Evolutionary conservation across 2,329 filamentous ascomycete species (phyloP), one percentile per base, ranked within the genome.

Genomic region (Helotiales sp.): DNA sequence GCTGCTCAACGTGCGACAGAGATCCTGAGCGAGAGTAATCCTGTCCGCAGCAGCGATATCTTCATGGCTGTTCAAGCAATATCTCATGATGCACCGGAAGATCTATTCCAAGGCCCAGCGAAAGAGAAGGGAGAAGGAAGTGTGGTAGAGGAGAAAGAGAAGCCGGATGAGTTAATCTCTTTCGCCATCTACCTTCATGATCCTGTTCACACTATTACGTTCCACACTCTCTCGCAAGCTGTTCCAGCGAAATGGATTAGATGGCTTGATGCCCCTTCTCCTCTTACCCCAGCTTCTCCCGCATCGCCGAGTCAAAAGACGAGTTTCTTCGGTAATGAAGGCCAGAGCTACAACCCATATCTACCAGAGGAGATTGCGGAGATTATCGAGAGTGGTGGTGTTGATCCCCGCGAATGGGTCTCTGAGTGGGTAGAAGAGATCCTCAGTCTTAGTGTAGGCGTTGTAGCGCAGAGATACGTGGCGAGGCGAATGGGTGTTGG

Each of bases 61-160:
- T 99, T 99, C 81, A 81, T 99, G 30, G 86, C 93, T n/a, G 87
- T 99, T 31, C 95, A 99, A 76, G 91, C 95, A 9, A 85, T 98
- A 67, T 81, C 79, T 52, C 82, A 89, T 62, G 80, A 85, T 8
- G 77, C 77, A 1, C 85, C 89, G 60, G 77, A 80, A 55, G 82
- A 85, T 1, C 77, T 96, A 1, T 96, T 96, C 71, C 77, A 85
- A 64, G 74, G 84, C 70, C 73, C 80, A 66, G 66, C 82, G 56
- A 81, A 82, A 62, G 81, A 85, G 60, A 81, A 83, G 70, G 78
- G 81, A 61, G 74, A 80, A 5, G 78, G 79, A 17, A 74, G 76
- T 15, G 81, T 82, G 1, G 76, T 80, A 12, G 79, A 81, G 24
- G 75, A 81, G 60, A 74, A 77, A 3, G 76, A 77, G 6, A 73